A percentile compares a stretch with the other conserved stretches of the same genome.
These are phyloP conservation scores for Selaginella moellendorffii DNA, from an alignment of 75 land plant genomes.

Conservation along the genomic window DNA sequence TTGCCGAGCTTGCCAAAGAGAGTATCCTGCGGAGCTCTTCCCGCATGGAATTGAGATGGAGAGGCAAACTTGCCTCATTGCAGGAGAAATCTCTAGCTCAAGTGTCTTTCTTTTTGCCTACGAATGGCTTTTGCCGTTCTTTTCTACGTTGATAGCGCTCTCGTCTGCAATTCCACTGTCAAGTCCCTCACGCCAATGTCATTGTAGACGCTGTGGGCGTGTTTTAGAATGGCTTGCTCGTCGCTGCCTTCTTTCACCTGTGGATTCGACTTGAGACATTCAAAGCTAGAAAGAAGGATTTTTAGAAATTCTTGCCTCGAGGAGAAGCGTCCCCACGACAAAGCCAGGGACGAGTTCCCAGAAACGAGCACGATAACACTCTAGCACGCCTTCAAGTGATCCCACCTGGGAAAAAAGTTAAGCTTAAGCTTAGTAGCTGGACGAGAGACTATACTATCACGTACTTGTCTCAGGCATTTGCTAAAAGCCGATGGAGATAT, in stretches of 20 bases:
- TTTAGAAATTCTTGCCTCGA: conserved; percentile 38
- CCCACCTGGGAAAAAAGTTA: conserved; percentile 27
- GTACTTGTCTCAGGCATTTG: conserved; percentile 85
- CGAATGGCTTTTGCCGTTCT: too few species aligned
- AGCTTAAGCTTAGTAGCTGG: not conserved
- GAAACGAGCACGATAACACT: conserved; percentile 59
- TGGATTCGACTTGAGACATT: too few species aligned
- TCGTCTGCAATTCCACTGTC: conserved; percentile 28
- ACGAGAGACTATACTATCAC: not conserved
- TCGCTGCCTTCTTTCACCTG: conserved; percentile 48
- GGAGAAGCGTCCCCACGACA: conserved; percentile 56
- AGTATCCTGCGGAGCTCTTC: too few species aligned
- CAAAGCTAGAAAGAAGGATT: too few species aligned
- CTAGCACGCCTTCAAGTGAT: conserved; percentile 51
- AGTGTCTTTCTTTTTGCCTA: too few species aligned
- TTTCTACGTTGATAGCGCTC: too few species aligned
- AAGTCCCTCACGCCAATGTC: conserved; percentile 76
- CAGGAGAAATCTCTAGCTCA: too few species aligned
- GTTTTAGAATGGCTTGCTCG: conserved; percentile 40
- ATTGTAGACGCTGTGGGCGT: conserved; percentile 62
- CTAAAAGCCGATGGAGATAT: conserved; percentile 64
- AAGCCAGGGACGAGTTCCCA: conserved; percentile 95
- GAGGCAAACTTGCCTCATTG: too few species aligned
- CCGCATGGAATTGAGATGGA: too few species aligned
- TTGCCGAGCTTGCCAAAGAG: too few species aligned